Conservation (phyloP, 2,329 filamentous ascomycete genomes). For the Apiospora malaysiana region DNA sequence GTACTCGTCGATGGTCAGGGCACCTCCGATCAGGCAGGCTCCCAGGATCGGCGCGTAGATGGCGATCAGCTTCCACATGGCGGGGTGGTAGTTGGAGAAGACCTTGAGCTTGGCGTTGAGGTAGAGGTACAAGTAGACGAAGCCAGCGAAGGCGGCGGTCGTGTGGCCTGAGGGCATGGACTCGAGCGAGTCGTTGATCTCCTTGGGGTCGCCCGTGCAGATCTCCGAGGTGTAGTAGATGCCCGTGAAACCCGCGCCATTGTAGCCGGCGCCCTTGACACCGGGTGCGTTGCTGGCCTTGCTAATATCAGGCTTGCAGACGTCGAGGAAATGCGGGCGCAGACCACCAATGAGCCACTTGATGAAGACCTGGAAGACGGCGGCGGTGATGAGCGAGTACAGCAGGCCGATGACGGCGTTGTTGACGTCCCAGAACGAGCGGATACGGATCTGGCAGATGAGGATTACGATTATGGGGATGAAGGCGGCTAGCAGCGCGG, state of each 20-base stretch:
- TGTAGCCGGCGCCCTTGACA: slow-evolving; percentile 49
- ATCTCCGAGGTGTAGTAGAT: slow-evolving; percentile 74
- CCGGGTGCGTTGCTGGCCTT: slow-evolving; percentile 47
- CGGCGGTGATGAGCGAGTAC: slow-evolving; percentile 71
- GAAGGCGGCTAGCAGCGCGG: slow-evolving; percentile 68
- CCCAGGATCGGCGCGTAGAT: slow-evolving; percentile 71
- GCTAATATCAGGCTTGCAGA: slow-evolving; percentile 68
- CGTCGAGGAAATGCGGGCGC: slow-evolving; percentile 73
- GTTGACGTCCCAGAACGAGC: slow-evolving; percentile 73
- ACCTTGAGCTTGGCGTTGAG: slow-evolving; percentile 82
- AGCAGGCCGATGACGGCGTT: slow-evolving; percentile 73
- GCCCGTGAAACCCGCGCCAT: slow-evolving; percentile 56
- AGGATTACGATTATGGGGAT: slow-evolving; percentile 71
- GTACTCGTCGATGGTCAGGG: slow-evolving; percentile 74
- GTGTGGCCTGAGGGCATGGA: slow-evolving; percentile 77
- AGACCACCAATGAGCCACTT: slow-evolving; percentile 78
- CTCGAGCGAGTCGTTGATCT: slow-evolving; percentile 73
- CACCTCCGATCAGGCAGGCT: slow-evolving; percentile 70
- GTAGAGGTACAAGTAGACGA: slow-evolving; percentile 74
- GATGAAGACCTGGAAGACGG: slow-evolving; percentile 79
- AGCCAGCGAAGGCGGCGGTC: slow-evolving; percentile 74
- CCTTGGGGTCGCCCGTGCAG: slow-evolving; percentile 68
- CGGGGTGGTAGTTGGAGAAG: slow-evolving; percentile 73
- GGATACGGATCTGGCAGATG: slow-evolving; percentile 69
- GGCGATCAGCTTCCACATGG: slow-evolving; percentile 74